Evolutionary conservation across 495 filamentous ascomycete genomes (phyloP).

Genomic region (Neurospora africana): DNA sequence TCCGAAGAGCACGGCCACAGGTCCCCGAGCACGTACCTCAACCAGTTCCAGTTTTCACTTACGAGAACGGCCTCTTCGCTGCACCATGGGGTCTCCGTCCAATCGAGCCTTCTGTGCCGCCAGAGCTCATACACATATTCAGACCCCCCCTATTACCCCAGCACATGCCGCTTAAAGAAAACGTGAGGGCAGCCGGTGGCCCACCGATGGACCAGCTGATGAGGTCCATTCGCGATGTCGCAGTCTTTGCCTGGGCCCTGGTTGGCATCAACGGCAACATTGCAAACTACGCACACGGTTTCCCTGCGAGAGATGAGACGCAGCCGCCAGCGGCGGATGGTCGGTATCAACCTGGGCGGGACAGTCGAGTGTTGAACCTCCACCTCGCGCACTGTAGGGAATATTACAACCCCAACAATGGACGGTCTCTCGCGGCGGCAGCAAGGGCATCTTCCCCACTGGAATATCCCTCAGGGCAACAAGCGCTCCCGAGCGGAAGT

Average conservation of each 20-base stretch:
- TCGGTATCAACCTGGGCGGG: not conserved
- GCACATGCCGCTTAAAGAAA: conserved; percentile 34
- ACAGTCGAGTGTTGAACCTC: not conserved
- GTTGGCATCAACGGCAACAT: conserved; percentile 72
- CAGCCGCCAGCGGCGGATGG: conserved; percentile 31
- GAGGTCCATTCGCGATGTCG: conserved; percentile 71
- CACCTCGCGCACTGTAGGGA: not conserved
- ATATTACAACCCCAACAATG: not conserved
- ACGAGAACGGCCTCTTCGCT: conserved; percentile 62
- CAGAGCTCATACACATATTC: conserved; percentile 32
- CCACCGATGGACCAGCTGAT: conserved; percentile 54
- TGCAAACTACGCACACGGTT: conserved; percentile 52
- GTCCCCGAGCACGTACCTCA: conserved; percentile 47
- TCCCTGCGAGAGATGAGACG: conserved; percentile 48
- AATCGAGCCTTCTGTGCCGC: conserved; percentile 31
- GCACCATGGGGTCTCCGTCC: conserved; percentile 66
- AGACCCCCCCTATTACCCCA: conserved; percentile 31
- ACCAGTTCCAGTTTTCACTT: conserved; percentile 34
- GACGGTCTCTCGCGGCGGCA: not conserved
- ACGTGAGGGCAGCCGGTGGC: conserved; percentile 36
- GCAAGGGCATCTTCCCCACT: not conserved
- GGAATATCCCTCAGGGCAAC: not conserved
- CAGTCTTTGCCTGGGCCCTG: conserved; percentile 73
- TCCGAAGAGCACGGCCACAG: conserved; percentile 63
- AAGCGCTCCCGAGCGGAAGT: not conserved